Evolutionary conservation across 257 asterid genomes (phyloP).

Genomic region (Plectranthus barbatus): DNA sequence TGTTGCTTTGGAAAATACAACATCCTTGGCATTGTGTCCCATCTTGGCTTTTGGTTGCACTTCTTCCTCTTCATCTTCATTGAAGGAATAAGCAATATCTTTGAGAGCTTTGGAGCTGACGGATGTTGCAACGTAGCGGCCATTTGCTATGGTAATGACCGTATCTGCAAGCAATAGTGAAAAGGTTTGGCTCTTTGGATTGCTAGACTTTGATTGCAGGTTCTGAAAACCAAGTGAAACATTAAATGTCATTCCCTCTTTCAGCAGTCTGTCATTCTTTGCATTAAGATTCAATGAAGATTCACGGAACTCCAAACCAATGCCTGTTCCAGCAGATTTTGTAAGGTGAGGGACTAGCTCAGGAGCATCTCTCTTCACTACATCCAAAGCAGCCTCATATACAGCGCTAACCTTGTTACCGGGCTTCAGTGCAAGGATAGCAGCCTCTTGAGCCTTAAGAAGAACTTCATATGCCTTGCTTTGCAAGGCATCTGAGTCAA

Average conservation of each 20-base stretch:
- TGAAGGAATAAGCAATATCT: conserved; percentile 47
- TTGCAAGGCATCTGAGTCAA: conserved; percentile 45
- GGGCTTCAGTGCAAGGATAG: conserved; percentile 54
- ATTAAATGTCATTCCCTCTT: conserved; percentile 71
- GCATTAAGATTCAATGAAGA: conserved; percentile 49
- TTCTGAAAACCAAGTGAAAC: conserved; percentile 69
- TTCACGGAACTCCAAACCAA: conserved; percentile 80
- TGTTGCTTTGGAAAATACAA: conserved; percentile 48
- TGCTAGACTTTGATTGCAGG: conserved; percentile 34
- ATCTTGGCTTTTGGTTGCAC: conserved; percentile 25
- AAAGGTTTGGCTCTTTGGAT: conserved; percentile 46
- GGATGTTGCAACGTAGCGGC: conserved; percentile 38
- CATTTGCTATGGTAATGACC: conserved; percentile 34
- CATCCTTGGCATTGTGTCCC: conserved; percentile 21
- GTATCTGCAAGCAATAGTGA: conserved; percentile 72
- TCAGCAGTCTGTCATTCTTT: conserved; percentile 46
- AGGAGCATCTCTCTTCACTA: conserved; percentile 60
- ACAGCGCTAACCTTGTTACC: conserved; percentile 46
- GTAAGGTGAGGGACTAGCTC: conserved; percentile 47
- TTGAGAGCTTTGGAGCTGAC: conserved; percentile 38
- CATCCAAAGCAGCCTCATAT: conserved; percentile 48
- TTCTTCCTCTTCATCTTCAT: conserved; percentile 50
- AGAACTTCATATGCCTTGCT: conserved; percentile 67
- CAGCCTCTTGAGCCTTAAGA: conserved; percentile 64
- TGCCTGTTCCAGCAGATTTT: conserved; percentile 78